Base-by-base conservation (phyloP, 805 yeast species). In the Zygotorulaspora danielsina region DNA sequence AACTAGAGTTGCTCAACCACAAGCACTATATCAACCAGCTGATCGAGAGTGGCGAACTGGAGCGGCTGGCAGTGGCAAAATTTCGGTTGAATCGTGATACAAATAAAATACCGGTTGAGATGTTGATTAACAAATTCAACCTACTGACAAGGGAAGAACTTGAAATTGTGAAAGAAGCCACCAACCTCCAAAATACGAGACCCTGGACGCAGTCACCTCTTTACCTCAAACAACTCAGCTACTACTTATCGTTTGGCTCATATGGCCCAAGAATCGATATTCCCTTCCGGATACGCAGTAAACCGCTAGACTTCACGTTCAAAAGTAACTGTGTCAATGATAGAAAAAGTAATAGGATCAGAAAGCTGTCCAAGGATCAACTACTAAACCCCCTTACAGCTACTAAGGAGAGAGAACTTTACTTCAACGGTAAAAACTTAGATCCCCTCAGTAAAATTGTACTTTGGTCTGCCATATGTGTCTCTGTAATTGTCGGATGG, bases 251-350 rank as follows among this genome's bases (percentile, higher is more conserved):
- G 0, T 84, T 78, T 59, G 89, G 89, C 2, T 68, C 80, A 34
- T 76, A 83, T 71, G 93, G 88, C 0, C 80, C 78, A 1, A 68
- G 94, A 45, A 78, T 74, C 34, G 73, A 74, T 15, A 72, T 81
- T 39, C 61, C 68, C 67, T 46, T 68, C 76, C 66, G 25, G 7
- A 10, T 34, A 10, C 30, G 31, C 3, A 29, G 18, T 10, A 44
- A 36, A 6, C 88, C 85, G 1, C 71, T 70, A 34, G 87, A 81
- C 56, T 63, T 81, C 39, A 83, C 85, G 1, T 80, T 79, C 53
- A 55, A 57, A 18, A 34, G 65, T 11, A 33, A 39, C 18, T 36
- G 39, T 12, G 51, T 28, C 48, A 61, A n/a, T n/a, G n/a, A 6
- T 34, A 54, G 2, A 42, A 37, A 3, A 71, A 73, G 1, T 28